Conservation (phyloP, 257 asterid genomes). For the Salvia miltiorrhiza region DNA sequence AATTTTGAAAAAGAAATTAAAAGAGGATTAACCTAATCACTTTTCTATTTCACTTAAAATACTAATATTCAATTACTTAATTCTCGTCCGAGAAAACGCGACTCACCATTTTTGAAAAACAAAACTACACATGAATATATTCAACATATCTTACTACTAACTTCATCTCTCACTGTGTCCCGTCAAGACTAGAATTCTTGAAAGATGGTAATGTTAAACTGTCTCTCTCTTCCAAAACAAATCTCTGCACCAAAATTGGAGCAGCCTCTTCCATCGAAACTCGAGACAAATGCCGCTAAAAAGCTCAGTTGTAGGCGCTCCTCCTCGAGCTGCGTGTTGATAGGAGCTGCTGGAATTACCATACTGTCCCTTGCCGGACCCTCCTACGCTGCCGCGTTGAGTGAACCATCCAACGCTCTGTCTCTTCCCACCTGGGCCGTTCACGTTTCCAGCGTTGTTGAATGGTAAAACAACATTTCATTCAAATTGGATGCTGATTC, state of each 20-base stretch:
- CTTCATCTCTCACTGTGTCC: no score
- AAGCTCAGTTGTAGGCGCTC: slow-evolving; percentile 21
- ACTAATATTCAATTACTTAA: no score
- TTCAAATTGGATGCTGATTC: neutral
- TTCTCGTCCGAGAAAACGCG: no score
- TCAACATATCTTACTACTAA: no score
- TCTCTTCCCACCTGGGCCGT: slow-evolving; percentile 95
- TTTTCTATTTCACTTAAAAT: no score
- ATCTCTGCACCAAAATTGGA: slow-evolving; percentile 24
- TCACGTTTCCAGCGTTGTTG: slow-evolving; percentile 95
- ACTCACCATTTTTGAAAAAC: no score
- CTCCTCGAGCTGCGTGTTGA: slow-evolving; percentile 30
- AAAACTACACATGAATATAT: no score
- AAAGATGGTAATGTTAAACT: slow-evolving; percentile 32
- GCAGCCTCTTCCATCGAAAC: slow-evolving; percentile 22
- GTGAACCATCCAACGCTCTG: slow-evolving; percentile 89
- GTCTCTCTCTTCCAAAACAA: slow-evolving; percentile 27
- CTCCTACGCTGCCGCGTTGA: slow-evolving; percentile 49
- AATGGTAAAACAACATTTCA: slow-evolving; percentile 49
- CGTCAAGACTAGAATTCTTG: no score
- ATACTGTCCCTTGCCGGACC: slow-evolving; percentile 48
- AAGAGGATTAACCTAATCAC: no score
- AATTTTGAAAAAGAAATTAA: no score
- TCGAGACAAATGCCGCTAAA: slow-evolving; percentile 18
- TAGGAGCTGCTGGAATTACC: slow-evolving; percentile 66